These are phyloP conservation scores for Leishmania braziliensis DNA, from an alignment of 208 protist species.

Conservation along the genomic window DNA sequence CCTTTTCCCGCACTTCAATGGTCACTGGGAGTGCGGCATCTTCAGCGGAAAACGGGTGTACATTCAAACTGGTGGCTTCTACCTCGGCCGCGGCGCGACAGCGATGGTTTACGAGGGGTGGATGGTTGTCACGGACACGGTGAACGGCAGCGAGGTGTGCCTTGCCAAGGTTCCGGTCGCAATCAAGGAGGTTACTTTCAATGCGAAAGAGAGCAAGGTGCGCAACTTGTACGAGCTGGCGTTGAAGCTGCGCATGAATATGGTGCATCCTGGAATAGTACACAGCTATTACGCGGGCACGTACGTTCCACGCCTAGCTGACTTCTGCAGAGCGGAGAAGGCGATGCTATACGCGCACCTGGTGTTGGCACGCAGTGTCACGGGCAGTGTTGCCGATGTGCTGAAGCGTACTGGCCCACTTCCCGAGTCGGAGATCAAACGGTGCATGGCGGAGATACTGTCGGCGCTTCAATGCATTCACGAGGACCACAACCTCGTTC, in stretches of 20 bases:
- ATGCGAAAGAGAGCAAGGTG: constrained; percentile 15
- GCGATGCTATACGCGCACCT: constrained; percentile 13
- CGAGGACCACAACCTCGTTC: constrained; percentile 42
- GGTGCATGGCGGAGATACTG: constrained; percentile 44
- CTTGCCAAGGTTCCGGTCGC: constrained; percentile 22
- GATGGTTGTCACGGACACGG: constrained; percentile 19
- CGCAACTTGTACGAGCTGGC: constrained; percentile 15
- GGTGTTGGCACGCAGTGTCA: constrained; percentile 22
- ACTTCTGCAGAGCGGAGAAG: background rate
- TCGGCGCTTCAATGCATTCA: constrained; percentile 61
- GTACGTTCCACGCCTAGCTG: constrained; percentile 7
- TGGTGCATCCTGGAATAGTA: constrained; percentile 27
- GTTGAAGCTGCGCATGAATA: constrained; percentile 15
- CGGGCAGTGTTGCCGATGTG: constrained; percentile 30
- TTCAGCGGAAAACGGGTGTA: constrained; percentile 28
- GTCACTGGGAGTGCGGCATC: constrained; percentile 34
- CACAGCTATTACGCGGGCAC: constrained; percentile 19
- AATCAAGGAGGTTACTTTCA: constrained; percentile 27
- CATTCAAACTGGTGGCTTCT: constrained; percentile 8
- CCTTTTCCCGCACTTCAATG: constrained; percentile 12
- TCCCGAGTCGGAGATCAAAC: constrained; percentile 18
- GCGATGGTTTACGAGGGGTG: constrained; percentile 19
- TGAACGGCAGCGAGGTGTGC: constrained; percentile 9
- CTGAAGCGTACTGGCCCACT: constrained; percentile 30
- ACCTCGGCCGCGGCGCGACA: constrained; percentile 22